Evolutionary conservation across 1,284 basidiomycete species (phyloP), one percentile per base, ranked within the genome.

Genomic region (Cutaneotrichosporon sp.): DNA sequence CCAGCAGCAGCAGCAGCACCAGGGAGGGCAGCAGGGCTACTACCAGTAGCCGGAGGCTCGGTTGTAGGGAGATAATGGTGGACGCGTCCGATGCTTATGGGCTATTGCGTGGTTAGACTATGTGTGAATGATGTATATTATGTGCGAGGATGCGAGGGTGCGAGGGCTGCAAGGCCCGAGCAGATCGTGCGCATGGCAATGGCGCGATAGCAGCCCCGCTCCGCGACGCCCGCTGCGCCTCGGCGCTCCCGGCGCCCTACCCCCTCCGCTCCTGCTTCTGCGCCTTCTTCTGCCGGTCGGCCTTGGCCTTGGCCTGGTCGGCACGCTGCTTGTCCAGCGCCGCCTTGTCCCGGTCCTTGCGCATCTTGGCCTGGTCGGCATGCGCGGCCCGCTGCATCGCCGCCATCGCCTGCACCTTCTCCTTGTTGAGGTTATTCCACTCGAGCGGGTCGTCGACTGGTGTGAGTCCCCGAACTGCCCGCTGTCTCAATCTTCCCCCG

Each of bases 221-320:
- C n/a, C n/a, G n/a, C n/a, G n/a, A n/a, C n/a, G n/a, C n/a, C n/a
- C n/a, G n/a, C n/a, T n/a, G n/a, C 29, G 29, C 29, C 29, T 29
- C 29, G 29, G 29, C n/a, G 29, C 29, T 29, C 29, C 29, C 29
- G 4, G 20, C 8, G 14, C 10, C 13, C 20, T 49, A 58, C 18
- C 36, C 78, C 36, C 78, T 59, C 16, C 77, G 65, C 62, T 80
- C 77, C 62, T 73, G 72, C 67, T 79, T 80, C 22, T 72, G 72
- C 4, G 76, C 78, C 63, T 78, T 79, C 65, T 79, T 78, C 72
- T 79, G 76, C 66, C 76, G 74, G 31, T 79, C 79, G 9, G 75
- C 75, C 59, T 79, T 79, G 3, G 76, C 75, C 62, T 75, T 75
- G 0, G 77, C 79, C 54, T 69, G 66, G 64, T 80, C 79, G 18